These are phyloP conservation scores for Pouteria campechiana DNA, from an alignment of 179 eudicot species.

Conservation along the genomic window DNA sequence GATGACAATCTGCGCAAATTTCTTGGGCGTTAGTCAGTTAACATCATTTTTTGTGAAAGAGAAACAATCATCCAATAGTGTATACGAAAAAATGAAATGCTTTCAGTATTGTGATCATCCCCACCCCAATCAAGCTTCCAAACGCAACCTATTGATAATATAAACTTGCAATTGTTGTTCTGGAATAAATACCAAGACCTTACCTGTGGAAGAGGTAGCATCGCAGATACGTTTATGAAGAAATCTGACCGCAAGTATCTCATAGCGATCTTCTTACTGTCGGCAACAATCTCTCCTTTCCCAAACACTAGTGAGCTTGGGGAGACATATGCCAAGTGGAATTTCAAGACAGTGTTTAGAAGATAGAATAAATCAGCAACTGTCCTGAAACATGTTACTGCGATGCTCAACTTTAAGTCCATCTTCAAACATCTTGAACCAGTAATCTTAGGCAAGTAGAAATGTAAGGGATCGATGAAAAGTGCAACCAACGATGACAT, in stretches of 20 bases:
- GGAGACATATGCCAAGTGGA: constrained; percentile 59
- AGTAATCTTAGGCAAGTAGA: constrained; percentile 39
- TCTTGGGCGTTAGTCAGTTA: not conserved
- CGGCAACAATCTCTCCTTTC: constrained; percentile 62
- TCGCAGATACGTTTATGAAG: constrained; percentile 43
- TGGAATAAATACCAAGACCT: too few species aligned
- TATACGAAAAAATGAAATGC: too few species aligned
- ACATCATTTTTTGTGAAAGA: too few species aligned
- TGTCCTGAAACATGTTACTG: constrained; percentile 48
- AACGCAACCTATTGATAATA: too few species aligned
- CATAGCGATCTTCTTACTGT: constrained; percentile 32
- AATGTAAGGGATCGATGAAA: constrained; percentile 67
- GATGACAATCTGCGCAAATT: constrained; percentile 49
- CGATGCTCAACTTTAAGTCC: constrained; percentile 40
- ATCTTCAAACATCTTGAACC: constrained; percentile 39
- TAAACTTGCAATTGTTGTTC: not conserved
- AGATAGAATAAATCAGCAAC: constrained; percentile 50
- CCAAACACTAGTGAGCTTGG: constrained; percentile 69
- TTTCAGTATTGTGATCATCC: too few species aligned
- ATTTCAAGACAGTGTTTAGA: constrained; percentile 41
- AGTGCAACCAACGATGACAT: constrained; percentile 51
- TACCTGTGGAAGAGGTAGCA: constrained; percentile 77
- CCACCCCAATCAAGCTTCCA: too few species aligned
- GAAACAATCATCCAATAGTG: too few species aligned
- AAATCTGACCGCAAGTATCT: constrained; percentile 54